phyloP scores from a whole-genome alignment of 2,329 filamentous ascomycete genomes.

The Aureobasidium sp. region DNA sequence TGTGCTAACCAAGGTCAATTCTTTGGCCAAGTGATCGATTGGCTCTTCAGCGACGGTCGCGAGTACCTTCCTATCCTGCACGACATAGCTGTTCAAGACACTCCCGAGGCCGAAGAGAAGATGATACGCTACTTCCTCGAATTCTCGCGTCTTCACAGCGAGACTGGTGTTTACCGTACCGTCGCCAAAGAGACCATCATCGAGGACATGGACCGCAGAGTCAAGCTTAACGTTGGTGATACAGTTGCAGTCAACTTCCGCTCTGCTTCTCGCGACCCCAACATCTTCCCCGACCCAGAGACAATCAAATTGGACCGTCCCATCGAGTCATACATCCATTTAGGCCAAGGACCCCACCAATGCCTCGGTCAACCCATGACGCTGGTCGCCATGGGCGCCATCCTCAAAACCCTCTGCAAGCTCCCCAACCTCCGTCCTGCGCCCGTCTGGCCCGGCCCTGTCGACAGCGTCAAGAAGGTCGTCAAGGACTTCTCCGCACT shows the following conservation, averaged over 20 bases:
- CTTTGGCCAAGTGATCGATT: constrained; percentile 50
- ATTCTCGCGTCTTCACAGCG: constrained; percentile 34
- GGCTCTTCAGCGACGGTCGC: constrained; percentile 42
- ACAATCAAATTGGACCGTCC: constrained; percentile 30
- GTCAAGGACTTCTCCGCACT: constrained; percentile 24
- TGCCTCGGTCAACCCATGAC: constrained; percentile 32
- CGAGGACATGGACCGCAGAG: constrained; percentile 23
- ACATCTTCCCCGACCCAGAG: constrained; percentile 33
- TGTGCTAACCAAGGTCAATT: constrained; percentile 50
- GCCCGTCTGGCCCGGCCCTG: constrained; percentile 27
- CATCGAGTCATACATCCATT: constrained; percentile 36
- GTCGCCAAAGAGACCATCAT: constrained; percentile 27
- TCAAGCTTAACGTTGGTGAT: constrained; percentile 29
- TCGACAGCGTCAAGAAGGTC: constrained; percentile 37
- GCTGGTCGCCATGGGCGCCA: constrained; percentile 34
- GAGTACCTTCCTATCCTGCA: constrained; percentile 41
- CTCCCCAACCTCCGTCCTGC: constrained; percentile 32
- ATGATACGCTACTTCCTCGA: constrained; percentile 45
- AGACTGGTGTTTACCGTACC: constrained; percentile 33
- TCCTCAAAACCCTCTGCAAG: constrained; percentile 36
- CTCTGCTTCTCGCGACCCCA: constrained; percentile 32
- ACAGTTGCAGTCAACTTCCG: constrained; percentile 36
- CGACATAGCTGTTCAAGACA: constrained; percentile 37
- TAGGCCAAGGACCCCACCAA: constrained; percentile 35
- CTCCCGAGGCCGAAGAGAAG: constrained; percentile 37